Base-by-base conservation (phyloP, 139 green algal species). In the Parachlorella kessleri region DNA sequence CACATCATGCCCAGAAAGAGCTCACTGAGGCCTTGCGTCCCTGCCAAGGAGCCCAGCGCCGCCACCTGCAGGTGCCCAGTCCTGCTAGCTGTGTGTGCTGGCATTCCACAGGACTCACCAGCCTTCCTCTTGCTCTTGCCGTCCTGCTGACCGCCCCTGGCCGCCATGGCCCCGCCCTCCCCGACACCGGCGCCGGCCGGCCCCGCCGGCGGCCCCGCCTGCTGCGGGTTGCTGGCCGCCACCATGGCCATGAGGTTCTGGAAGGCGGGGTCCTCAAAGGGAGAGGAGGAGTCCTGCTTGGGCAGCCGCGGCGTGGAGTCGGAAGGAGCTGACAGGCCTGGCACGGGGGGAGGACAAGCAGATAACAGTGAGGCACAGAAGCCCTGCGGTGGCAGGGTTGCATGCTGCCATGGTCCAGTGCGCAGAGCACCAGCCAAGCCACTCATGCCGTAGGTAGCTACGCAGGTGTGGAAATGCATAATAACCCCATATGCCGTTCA, bases 211-310 rank as follows among this genome's bases (percentile, higher is more conserved):
- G 65, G 7, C 42, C 23, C 64, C 32, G 64, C 64, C 42, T 38
- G 41, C 26, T 39, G n/a, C 42, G 10, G 70, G 10, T 8, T 30
- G 41, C 65, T 76, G 23, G 40, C 65, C 8, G 80, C 66, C 66
- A 85, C 75, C 80, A 81, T 73, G 2, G 76, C 53, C 80, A 85
- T 85, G 30, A 85, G 72, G 24, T 78, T 42, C 72, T 85, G 80
- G 73, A 85, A 85, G 39, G 70, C 66, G 41, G 80, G 80, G 66
- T 85, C 80, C 73, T 85, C 80, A 73, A 85, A 85, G 35, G 80
- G 80, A 28, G 80, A 85, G 37, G 70, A 26, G 64, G 30, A 64
- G 48, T 78, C 69, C n/a, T 83, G 66, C 32, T 66, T 73, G 14
- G 66, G 73, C 38, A 77, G 73, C 30, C 54, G 30, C 23, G 73